phyloP scores from a whole-genome alignment of 2,329 filamentous ascomycete species.

The Onygena corvina region DNA sequence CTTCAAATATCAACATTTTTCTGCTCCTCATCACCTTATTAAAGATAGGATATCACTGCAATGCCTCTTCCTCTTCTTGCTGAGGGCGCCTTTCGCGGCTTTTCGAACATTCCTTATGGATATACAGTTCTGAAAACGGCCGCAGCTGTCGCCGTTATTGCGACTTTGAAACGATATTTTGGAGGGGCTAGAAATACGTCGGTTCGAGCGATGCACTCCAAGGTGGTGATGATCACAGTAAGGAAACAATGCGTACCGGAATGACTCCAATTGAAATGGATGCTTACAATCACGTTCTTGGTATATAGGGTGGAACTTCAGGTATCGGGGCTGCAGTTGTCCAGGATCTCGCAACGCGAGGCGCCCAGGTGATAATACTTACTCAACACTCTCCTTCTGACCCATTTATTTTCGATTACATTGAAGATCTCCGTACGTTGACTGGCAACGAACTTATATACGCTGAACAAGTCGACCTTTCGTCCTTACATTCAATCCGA shows the following conservation, averaged over 20 bases:
- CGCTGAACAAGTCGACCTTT: conserved; percentile 84
- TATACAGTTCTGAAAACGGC: conserved; percentile 42
- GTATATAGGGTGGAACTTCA: conserved; percentile 64
- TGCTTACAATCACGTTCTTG: conserved; percentile 14
- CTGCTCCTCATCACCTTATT: not conserved
- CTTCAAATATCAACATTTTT: no score
- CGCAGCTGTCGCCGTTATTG: conserved; percentile 42
- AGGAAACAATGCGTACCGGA: conserved; percentile 11
- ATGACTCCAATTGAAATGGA: not conserved
- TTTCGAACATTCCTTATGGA: conserved; percentile 43
- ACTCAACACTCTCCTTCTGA: conserved; percentile 72
- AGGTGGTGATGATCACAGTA: conserved; percentile 85
- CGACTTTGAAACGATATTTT: conserved; percentile 60
- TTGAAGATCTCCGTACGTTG: conserved; percentile 67
- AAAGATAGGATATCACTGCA: conserved; percentile 14
- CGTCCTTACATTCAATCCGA: conserved; percentile 78
- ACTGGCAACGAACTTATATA: conserved; percentile 83
- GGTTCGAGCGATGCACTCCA: conserved; percentile 80
- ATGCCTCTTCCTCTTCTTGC: conserved; percentile 53
- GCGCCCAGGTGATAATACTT: conserved; percentile 82
- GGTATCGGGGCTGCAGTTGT: conserved; percentile 75
- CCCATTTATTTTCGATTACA: conserved; percentile 81
- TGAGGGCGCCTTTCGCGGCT: conserved; percentile 43
- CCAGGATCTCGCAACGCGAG: conserved; percentile 61
- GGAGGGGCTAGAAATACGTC: conserved; percentile 61